Evolutionary conservation across 1,284 basidiomycete species (phyloP), one percentile per base, ranked within the genome.

Genomic region (Naganishia liquefaciens): DNA sequence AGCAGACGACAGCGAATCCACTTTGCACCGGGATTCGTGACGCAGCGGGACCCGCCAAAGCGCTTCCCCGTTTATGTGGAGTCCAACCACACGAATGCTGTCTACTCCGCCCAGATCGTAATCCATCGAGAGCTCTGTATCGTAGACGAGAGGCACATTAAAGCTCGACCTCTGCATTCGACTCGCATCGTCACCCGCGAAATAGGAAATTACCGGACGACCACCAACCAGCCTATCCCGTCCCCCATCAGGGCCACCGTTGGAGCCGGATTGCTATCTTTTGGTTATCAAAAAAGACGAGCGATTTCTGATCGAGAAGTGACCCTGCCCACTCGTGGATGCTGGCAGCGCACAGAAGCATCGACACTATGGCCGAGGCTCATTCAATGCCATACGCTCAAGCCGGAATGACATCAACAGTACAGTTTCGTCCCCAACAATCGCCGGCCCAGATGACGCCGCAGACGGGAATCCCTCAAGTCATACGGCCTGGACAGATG

Each of bases 41-140:
- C 49, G 23, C 17, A 51, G 33, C 33, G 28, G 30, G 33, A 27
- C 27, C 28, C 28, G 15, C 51, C 55, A 33, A 27, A 21, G 17
- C 21, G 46, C 47, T 50, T 28, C 28, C 46, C 28, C 46, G 57
- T 60, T 60, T 39, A 60, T 50, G 57, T 50, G 46, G 57, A 49
- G 39, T 46, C 57, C 46, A 25, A 60, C 19, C 19, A 50, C 46
- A 37, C 57, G 57, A 60, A 60, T 60, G 57, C 57, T 50, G 57
- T 37, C 28, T 50, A 37, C 49, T 23, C 37, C 57, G 33, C 46
- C 23, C 30, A 30, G 13, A 15, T 60, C 46, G 30, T 60, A 37
- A 60, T 60, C 19, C 46, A 49, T 11, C 54, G 42, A 13, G 42
- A n/a, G 33, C 33, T 50, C 57, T 33, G 57, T 40, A 19, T 39